Percentiles rank a stretch among this genome's conserved stretches.
phyloP scores from a whole-genome alignment of 2,329 filamentous ascomycete genomes.

The Cladosporium sp. region DNA sequence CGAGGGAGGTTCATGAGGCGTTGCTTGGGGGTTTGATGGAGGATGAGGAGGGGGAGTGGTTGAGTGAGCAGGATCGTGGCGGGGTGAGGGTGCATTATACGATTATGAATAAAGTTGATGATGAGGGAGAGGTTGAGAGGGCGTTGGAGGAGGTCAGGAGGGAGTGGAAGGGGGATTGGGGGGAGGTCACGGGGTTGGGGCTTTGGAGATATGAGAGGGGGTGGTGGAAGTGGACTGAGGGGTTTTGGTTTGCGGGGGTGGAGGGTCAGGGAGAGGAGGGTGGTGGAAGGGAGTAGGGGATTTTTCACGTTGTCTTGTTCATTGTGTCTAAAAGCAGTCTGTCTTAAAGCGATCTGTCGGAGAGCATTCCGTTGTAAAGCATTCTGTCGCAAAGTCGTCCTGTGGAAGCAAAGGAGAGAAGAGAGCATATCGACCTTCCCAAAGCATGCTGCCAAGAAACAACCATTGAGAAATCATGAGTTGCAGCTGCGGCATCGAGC shows the following conservation, averaged over 20 bases:
- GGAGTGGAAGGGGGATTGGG: slow-evolving; percentile 31
- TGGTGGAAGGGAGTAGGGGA: background rate
- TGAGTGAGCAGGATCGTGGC: slow-evolving; percentile 40
- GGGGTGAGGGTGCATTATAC: slow-evolving; percentile 41
- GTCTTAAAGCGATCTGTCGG: no score
- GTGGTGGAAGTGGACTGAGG: slow-evolving; percentile 35
- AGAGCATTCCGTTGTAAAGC: no score
- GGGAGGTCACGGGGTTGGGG: slow-evolving; percentile 35
- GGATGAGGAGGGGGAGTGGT: slow-evolving; percentile 27
- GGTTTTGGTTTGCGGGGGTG: slow-evolving; percentile 31
- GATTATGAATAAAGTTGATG: slow-evolving; percentile 44
- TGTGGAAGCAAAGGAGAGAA: no score
- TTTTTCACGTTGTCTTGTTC: no score
- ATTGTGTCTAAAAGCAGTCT: no score
- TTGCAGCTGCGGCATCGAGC: no score
- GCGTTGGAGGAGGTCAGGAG: slow-evolving; percentile 34
- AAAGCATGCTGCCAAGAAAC: no score
- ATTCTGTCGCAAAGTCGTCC: no score
- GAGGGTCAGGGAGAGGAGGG: background rate
- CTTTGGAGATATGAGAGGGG: slow-evolving; percentile 41
- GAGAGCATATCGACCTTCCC: no score
- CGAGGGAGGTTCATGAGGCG: slow-evolving; percentile 33
- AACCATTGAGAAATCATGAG: no score
- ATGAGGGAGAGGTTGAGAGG: slow-evolving; percentile 33
- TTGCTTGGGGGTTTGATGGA: slow-evolving; percentile 34